Evolutionary conservation across 768 basidiomycete genomes (phyloP).

Genomic region (Pleurotus eryngii): DNA sequence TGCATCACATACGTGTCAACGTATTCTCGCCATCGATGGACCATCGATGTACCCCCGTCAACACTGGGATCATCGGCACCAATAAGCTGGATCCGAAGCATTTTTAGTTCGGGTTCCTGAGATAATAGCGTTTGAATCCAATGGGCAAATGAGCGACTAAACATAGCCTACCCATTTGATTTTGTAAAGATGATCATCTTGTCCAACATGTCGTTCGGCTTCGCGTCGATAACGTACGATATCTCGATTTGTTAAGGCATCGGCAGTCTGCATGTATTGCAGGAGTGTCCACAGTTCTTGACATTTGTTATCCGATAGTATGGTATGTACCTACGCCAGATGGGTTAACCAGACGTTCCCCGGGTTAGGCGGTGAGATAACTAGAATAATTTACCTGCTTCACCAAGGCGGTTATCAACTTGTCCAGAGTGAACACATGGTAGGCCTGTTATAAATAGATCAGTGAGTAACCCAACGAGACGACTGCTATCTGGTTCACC

Average conservation of each 20-base stretch:
- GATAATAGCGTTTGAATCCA: slow-evolving; percentile 12
- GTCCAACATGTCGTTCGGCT: slow-evolving; percentile 71
- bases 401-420: slow-evolving; percentile 81
- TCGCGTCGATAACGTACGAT: slow-evolving; percentile 76
- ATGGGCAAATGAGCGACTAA: slow-evolving; percentile 12
- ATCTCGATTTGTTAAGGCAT: slow-evolving; percentile 55
- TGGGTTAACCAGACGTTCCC: slow-evolving; percentile 3
- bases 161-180: slow-evolving; percentile 69
- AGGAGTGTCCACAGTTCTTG: slow-evolving; percentile 82
- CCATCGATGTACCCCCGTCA: slow-evolving; percentile 44
- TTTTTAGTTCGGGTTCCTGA: slow-evolving; percentile 54
- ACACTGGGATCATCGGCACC: slow-evolving; percentile 64
- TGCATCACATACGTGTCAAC: slow-evolving; percentile 69
- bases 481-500: slow-evolving; percentile 36
- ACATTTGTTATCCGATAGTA: slow-evolving; percentile 79
- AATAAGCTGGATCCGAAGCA: slow-evolving; percentile 59
- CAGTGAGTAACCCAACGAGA: slow-evolving; percentile 15
- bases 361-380: background rate
- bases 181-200: slow-evolving; percentile 75
- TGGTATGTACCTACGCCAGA: slow-evolving; percentile 70
- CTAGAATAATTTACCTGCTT: slow-evolving; percentile 68
- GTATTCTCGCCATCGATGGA: slow-evolving; percentile 71
- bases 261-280: slow-evolving; percentile 56
- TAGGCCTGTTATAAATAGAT: slow-evolving; percentile 64
- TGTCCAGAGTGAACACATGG: slow-evolving; percentile 90